A percentile compares a stretch with the other conserved stretches of the same genome.
Conservation (phyloP, 164 flowering plant genomes). For the Pachysandra terminalis region DNA sequence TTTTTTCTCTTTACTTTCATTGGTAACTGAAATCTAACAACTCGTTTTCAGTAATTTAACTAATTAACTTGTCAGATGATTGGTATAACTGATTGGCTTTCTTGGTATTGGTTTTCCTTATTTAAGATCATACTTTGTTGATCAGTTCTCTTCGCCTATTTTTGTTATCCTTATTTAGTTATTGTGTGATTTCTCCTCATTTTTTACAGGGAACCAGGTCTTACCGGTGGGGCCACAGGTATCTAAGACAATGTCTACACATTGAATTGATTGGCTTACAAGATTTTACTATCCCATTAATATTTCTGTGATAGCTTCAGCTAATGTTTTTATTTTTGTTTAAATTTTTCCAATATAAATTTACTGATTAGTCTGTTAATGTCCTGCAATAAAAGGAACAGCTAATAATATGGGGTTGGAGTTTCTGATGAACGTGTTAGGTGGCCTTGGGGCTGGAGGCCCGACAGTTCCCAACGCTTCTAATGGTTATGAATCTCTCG, state of each 20-base stretch:
- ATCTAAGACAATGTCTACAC: not conserved
- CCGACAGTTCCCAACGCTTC: constrained; percentile 30
- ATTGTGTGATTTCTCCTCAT: not conserved
- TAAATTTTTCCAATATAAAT: not conserved
- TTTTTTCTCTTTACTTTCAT: not conserved
- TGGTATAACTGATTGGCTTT: not conserved
- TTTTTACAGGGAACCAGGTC: constrained; percentile 50
- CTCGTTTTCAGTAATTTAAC: not conserved
- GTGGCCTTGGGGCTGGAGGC: constrained; percentile 56
- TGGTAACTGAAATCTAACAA: not conserved
- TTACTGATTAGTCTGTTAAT: not conserved
- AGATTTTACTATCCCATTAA: no score
- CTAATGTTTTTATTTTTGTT: not conserved
- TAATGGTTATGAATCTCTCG: constrained; percentile 30
- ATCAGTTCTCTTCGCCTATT: not conserved
- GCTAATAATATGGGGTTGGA: constrained; percentile 41
- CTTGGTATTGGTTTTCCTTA: not conserved
- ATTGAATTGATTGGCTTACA: no score
- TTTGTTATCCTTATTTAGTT: not conserved
- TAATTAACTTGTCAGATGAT: not conserved
- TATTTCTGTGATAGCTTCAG: not conserved
- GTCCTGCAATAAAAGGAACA: constrained; percentile 22
- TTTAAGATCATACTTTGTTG: no score
- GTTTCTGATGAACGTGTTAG: constrained; percentile 60
- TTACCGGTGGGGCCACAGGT: constrained; percentile 53